These are phyloP conservation scores for Ustilago xerochloae DNA, from an alignment of 1,284 basidiomycete genomes.

Conservation along the genomic window DNA sequence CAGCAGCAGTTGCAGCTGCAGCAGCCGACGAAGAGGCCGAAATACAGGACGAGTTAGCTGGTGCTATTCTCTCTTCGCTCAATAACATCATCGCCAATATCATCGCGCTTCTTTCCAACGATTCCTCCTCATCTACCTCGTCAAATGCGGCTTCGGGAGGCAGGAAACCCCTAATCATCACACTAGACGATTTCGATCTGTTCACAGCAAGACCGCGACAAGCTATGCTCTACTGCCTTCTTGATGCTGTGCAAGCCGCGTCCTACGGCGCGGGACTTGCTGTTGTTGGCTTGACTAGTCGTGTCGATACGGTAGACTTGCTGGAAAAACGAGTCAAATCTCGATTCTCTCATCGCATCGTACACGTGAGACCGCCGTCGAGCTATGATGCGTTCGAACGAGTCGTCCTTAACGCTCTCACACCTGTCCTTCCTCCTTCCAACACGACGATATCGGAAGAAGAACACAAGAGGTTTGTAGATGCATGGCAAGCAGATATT, in stretches of 20 bases:
- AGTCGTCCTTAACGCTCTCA: slow-evolving; percentile 45
- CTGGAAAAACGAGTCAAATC: slow-evolving; percentile 66
- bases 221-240: slow-evolving; percentile 65
- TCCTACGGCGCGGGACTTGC: slow-evolving; percentile 61
- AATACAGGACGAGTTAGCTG: slow-evolving; percentile 37
- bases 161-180: slow-evolving; percentile 57
- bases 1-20: not conserved
- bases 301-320: slow-evolving; percentile 60
- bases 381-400: slow-evolving; percentile 34
- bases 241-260: slow-evolving; percentile 65
- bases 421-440: not conserved
- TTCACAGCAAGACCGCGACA: slow-evolving; percentile 60
- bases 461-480: not conserved
- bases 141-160: too few species aligned
- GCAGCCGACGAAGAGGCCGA: slow-evolving; percentile 30
- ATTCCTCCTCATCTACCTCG: slow-evolving; percentile 4
- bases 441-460: not conserved
- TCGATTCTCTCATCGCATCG: slow-evolving; percentile 63
- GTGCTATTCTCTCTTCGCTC: slow-evolving; percentile 40
- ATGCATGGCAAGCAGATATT: slow-evolving; percentile 44
- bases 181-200: slow-evolving; percentile 63
- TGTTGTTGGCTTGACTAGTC: slow-evolving; percentile 58
- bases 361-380: slow-evolving; percentile 55
- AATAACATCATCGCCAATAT: slow-evolving; percentile 57
- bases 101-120: slow-evolving; percentile 57